A percentile compares a stretch with the other conserved stretches of the same genome.
Conservation (phyloP, 805 yeast genomes). For the Yamadazyma sp. region DNA sequence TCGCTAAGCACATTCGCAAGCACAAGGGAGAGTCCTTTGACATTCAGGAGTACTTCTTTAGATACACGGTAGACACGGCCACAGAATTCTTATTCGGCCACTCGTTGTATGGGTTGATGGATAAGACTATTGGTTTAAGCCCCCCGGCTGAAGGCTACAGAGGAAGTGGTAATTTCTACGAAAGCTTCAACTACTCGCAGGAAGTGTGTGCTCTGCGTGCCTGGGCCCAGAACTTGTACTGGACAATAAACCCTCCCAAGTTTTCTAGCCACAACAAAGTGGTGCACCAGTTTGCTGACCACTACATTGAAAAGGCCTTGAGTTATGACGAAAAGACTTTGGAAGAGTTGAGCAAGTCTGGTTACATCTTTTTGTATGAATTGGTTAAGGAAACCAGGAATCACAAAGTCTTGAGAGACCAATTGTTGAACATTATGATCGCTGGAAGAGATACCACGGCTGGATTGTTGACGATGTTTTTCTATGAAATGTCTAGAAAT, state of each 20-base stretch:
- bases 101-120: conserved; percentile 28
- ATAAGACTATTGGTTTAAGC: conserved; percentile 26
- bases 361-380: conserved; percentile 41
- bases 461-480: conserved; percentile 29
- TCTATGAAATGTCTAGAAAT: conserved; percentile 33
- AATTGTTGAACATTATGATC: conserved; percentile 40
- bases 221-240: conserved; percentile 29
- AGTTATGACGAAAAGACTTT: conserved; percentile 26
- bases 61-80: conserved; percentile 36
- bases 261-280: conserved; percentile 31
- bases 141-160: conserved; percentile 22
- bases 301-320: conserved; percentile 33
- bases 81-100: conserved; percentile 42
- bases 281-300: conserved; percentile 33
- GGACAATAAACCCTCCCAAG: conserved; percentile 23
- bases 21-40: conserved; percentile 27
- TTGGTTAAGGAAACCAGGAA: conserved; percentile 40
- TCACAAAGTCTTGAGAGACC: conserved; percentile 38
- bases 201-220: conserved; percentile 32
- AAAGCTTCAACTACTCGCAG: conserved; percentile 36
- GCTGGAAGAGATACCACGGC: conserved; percentile 44
- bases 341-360: conserved; percentile 27
- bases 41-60: conserved; percentile 31
- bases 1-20: conserved; percentile 24
- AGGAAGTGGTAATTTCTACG: conserved; percentile 18